phyloP scores from a whole-genome alignment of 768 basidiomycete genomes.

The Chlorophyllum brunneum region DNA sequence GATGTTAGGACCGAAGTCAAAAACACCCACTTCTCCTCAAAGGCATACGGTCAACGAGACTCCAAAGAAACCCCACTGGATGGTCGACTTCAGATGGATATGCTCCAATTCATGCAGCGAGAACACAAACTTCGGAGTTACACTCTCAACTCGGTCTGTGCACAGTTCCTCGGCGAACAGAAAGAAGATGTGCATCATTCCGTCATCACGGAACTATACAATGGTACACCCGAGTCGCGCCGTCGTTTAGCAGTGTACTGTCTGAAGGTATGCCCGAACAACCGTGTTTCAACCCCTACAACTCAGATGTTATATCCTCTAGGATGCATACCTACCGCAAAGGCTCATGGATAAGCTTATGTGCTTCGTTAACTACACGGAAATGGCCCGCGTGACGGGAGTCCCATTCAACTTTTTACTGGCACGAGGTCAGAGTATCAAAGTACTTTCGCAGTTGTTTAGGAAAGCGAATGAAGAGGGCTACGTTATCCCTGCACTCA shows the following conservation, averaged over 20 bases:
- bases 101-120: slow-evolving; percentile 97
- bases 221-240: slow-evolving; percentile 91
- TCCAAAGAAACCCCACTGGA: slow-evolving; percentile 91
- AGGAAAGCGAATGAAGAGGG: slow-evolving; percentile 90
- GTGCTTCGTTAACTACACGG: slow-evolving; percentile 98
- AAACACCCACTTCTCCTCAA: slow-evolving; percentile 96
- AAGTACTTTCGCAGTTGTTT: slow-evolving; percentile 94
- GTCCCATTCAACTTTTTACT: slow-evolving; percentile 97
- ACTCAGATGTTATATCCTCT: neutral
- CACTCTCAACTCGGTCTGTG: slow-evolving; percentile 96
- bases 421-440: slow-evolving; percentile 95
- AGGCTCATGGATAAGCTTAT: slow-evolving; percentile 95
- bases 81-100: slow-evolving; percentile 91
- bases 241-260: slow-evolving; percentile 96
- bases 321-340: slow-evolving; percentile 97
- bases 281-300: neutral
- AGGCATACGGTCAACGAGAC: slow-evolving; percentile 95
- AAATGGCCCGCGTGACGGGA: slow-evolving; percentile 99
- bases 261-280: slow-evolving; percentile 62
- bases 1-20: slow-evolving; percentile 78
- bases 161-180: slow-evolving; percentile 96
- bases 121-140: slow-evolving; percentile 97
- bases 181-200: slow-evolving; percentile 99
- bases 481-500: slow-evolving; percentile 83
- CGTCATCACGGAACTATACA: slow-evolving; percentile 96